These are phyloP conservation scores for Apophysomyces elegans DNA, from an alignment of 371 early-diverging fungal genomes.

Conservation along the genomic window DNA sequence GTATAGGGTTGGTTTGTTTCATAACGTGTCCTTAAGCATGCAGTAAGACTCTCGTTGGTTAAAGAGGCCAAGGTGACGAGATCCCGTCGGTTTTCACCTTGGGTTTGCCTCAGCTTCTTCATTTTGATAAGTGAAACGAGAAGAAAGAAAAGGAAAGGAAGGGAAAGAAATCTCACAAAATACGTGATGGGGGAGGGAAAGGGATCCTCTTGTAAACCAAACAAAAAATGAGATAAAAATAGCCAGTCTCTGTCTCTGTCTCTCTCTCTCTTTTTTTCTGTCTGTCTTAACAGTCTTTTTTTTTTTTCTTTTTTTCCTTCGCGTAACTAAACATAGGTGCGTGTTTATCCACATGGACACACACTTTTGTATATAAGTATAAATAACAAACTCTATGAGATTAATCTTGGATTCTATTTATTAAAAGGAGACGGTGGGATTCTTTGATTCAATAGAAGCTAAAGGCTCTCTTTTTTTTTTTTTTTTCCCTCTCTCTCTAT, in stretches of 20 bases:
- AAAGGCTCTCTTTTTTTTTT: not conserved
- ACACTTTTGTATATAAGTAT: no score
- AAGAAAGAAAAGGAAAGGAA: not conserved
- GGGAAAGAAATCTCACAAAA: not conserved
- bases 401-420: no score
- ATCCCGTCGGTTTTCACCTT: conserved; percentile 24
- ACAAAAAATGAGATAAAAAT: conserved; percentile 12
- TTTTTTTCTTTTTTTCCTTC: no score
- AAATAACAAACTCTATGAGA: no score
- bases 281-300: no score
- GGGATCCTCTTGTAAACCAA: conserved; percentile 10
- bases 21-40: conserved; percentile 52
- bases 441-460: no score
- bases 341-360: not conserved
- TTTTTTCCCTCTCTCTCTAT: no score
- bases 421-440: no score
- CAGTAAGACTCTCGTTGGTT: conserved; percentile 48
- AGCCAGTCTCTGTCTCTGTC: not conserved
- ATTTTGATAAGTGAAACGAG: not conserved
- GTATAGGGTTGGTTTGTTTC: conserved; percentile 63
- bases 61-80: conserved; percentile 34
- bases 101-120: not conserved
- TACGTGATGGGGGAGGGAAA: not conserved
- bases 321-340: not conserved
- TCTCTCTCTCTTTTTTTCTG: no score